A percentile compares a stretch with the other conserved stretches of the same genome.
These are phyloP conservation scores for Podaxis sp. DNA, from an alignment of 768 basidiomycete species.

Conservation along the genomic window DNA sequence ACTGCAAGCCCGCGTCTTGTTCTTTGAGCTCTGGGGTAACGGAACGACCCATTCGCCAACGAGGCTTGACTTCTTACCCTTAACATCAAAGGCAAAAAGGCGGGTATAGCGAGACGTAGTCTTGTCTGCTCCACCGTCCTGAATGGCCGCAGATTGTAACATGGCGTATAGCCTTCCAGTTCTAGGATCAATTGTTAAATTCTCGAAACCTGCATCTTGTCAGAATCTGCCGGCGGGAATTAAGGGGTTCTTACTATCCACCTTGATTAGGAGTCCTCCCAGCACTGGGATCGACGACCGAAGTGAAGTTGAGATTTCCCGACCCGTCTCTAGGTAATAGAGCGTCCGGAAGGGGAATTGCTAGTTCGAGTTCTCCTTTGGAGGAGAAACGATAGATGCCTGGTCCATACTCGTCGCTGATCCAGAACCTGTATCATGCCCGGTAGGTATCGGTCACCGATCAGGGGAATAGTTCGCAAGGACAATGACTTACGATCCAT, in stretches of 20 bases:
- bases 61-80: constrained; percentile 33
- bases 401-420: constrained; percentile 69
- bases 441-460: neutral
- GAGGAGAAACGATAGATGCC: constrained; percentile 56
- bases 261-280: constrained; percentile 59
- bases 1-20: constrained; percentile 49
- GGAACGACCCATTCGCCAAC: constrained; percentile 61
- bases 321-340: constrained; percentile 44
- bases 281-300: constrained; percentile 43
- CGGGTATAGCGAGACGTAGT: constrained; percentile 51
- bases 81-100: constrained; percentile 54
- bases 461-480: neutral
- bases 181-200: constrained; percentile 48
- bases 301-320: constrained; percentile 53
- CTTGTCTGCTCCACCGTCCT: constrained; percentile 56
- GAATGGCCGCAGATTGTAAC: constrained; percentile 60
- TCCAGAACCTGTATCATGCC: constrained; percentile 45
- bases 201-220: constrained; percentile 49
- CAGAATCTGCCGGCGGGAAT: neutral
- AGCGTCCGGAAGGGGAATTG: constrained; percentile 58
- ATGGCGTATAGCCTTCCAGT: constrained; percentile 56
- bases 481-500: constrained; percentile 49
- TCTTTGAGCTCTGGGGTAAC: constrained; percentile 48
- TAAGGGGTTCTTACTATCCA: constrained; percentile 14
- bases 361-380: constrained; percentile 47